phyloP scores from a whole-genome alignment of 2,329 filamentous ascomycete genomes.

The Dactylellina drechsleri region DNA sequence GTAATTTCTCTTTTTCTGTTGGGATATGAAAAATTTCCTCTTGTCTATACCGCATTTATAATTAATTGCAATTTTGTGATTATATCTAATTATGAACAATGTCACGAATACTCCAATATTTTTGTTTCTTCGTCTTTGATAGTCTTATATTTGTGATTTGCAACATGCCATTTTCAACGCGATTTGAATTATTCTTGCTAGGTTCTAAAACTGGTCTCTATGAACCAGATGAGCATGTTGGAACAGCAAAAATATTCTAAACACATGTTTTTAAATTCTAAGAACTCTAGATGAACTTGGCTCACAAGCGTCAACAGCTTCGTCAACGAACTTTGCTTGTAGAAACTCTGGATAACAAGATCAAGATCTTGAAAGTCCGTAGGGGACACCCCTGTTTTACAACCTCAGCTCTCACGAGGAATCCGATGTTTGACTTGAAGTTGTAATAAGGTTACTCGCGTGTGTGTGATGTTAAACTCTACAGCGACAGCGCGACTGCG shows the following conservation, averaged over 20 bases:
- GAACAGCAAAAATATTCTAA: too few species aligned
- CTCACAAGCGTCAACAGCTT: too few species aligned
- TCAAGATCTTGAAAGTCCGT: not conserved
- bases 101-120: slow-evolving; percentile 21
- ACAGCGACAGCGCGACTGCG: too few species aligned
- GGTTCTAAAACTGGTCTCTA: not conserved
- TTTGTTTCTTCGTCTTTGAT: not conserved
- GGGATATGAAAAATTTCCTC: slow-evolving; percentile 16
- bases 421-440: not conserved
- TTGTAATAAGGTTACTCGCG: too few species aligned
- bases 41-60: slow-evolving; percentile 32
- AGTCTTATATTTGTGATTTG: too few species aligned
- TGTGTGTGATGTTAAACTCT: too few species aligned
- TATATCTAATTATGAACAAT: slow-evolving; percentile 41
- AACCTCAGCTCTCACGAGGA: not conserved
- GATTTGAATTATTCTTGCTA: too few species aligned
- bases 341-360: slow-evolving; percentile 1
- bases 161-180: too few species aligned
- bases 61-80: slow-evolving; percentile 32
- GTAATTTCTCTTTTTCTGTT: slow-evolving; percentile 4
- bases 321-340: too few species aligned
- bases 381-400: too few species aligned
- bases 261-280: too few species aligned
- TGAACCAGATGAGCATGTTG: not conserved
- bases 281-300: too few species aligned